Percentiles rank a stretch among this genome's conserved stretches.
Evolutionary conservation across 805 yeast species (phyloP).

Genomic region (Candida coquimbonensis): DNA sequence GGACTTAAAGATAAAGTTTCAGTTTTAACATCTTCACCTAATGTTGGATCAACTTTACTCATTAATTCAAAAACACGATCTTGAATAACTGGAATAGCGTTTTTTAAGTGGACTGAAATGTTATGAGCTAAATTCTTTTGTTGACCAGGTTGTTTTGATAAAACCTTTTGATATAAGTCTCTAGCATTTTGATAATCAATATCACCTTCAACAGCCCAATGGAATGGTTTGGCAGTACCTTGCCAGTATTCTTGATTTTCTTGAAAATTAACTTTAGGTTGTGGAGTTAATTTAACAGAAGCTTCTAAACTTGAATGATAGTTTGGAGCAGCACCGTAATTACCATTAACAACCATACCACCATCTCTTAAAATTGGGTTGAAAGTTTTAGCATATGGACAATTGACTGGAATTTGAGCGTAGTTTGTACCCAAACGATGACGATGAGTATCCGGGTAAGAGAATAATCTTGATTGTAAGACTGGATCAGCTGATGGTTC

Average conservation of each 20-base stretch:
- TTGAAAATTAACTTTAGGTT: slow-evolving; percentile 31
- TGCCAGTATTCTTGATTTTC: slow-evolving; percentile 74
- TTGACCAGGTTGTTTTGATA: slow-evolving; percentile 73
- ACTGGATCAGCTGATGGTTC: slow-evolving; percentile 83
- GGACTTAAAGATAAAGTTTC: slow-evolving; percentile 44
- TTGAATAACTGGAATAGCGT: slow-evolving; percentile 70
- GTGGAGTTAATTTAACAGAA: slow-evolving; percentile 23
- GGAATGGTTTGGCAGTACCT: slow-evolving; percentile 79
- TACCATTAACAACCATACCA: slow-evolving; percentile 59
- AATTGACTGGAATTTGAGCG: slow-evolving; percentile 82
- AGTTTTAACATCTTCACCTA: slow-evolving; percentile 61
- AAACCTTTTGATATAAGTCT: slow-evolving; percentile 58
- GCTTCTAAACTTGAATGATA: slow-evolving; percentile 49
- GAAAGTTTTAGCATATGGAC: slow-evolving; percentile 58
- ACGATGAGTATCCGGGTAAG: slow-evolving; percentile 82
- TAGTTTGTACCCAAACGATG: slow-evolving; percentile 72
- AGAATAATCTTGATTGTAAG: slow-evolving; percentile 71
- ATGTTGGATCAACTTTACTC: slow-evolving; percentile 57
- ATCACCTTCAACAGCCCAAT: slow-evolving; percentile 69
- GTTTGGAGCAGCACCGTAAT: slow-evolving; percentile 73
- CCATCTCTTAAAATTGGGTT: slow-evolving; percentile 83
- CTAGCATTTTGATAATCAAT: slow-evolving; percentile 74
- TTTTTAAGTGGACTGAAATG: slow-evolving; percentile 63
- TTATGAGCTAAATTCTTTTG: slow-evolving; percentile 81
- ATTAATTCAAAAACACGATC: slow-evolving; percentile 75